Evolutionary conservation across 305 asterid species (phyloP), one percentile per base, ranked within the genome.

Genomic region (Fraxinus albicans): DNA sequence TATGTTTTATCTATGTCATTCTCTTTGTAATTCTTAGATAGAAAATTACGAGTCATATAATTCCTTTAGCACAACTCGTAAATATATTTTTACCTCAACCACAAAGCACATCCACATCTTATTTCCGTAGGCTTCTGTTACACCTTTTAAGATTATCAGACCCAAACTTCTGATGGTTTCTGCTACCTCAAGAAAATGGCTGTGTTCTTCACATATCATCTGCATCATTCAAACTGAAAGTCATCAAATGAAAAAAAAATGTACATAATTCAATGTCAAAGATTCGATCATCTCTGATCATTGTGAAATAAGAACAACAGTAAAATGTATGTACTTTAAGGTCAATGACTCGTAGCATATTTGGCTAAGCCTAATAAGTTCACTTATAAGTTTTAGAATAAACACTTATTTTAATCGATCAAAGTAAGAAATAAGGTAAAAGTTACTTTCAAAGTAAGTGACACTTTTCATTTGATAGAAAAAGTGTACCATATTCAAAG

Each of bases 141-240:
- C 94, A 40, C 98, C 98, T 88, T 93, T 93, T 89, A 94, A 80
- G 74, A 96, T 93, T 29, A 89, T 87, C 79, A 96, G 89, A 85
- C 94, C 98, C 94, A 93, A 89, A 92, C 95, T 89, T 85, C 95
- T 89, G 85, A 96, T 92, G 73, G 96, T 88, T 83, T 93, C 98
- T 63, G 97, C 93, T 82, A 96, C 82, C 88, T 94, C 98, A 82
- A 96, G 96, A 89, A 94, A 96, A 85, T 87, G 91, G 86, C 88
- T 83, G 89, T 94, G 86, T 77, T 92, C 95, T 84, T 92, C 93
- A 40, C 93, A 91, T 81, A 91, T 35, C 97, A 96, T 94, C 99
- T 96, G 86, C 88, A 90, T 84, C 84, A 82, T 67, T 50, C 38
- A 60, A 77, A 38, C 35, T 9, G 29, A 80, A 67, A 21, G 21